A percentile compares a stretch with the other conserved stretches of the same genome.
These are phyloP conservation scores for Stachybotrys chlorohalonatus DNA, from an alignment of 2,329 filamentous ascomycete genomes.

Conservation along the genomic window DNA sequence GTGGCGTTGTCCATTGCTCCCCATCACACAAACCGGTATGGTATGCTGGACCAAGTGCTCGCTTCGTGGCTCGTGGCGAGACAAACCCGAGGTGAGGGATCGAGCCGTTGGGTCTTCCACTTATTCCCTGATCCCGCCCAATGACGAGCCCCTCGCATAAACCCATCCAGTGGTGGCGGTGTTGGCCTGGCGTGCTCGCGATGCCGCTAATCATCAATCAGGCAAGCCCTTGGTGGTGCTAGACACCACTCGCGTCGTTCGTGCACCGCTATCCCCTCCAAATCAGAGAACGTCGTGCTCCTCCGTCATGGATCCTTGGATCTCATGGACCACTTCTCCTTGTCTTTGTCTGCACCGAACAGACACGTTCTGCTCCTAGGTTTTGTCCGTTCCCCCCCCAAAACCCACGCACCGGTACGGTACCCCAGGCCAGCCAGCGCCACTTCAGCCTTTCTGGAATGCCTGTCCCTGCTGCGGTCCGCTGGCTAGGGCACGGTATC, in stretches of 20 bases:
- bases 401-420: too few relatives aligned
- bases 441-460: constrained; percentile 7
- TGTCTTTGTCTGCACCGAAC: too few relatives aligned
- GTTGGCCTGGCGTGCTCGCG: background rate
- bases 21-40: background rate
- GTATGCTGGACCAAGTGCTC: background rate
- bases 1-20: background rate
- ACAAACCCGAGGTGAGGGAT: too few relatives aligned
- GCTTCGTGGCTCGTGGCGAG: too few relatives aligned
- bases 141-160: background rate
- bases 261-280: background rate
- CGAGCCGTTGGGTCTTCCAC: background rate
- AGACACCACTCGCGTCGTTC: background rate
- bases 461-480: constrained; percentile 10
- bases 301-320: too few relatives aligned
- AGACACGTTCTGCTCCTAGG: too few relatives aligned
- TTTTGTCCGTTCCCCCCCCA: background rate
- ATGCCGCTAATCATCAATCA: background rate
- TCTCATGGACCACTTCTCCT: too few relatives aligned
- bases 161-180: background rate
- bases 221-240: background rate
- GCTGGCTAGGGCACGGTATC: constrained; percentile 16
- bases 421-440: background rate
- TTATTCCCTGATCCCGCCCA: background rate
- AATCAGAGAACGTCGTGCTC: too few relatives aligned